Evolutionary conservation across 1,284 basidiomycete species (phyloP), one percentile per base, ranked within the genome.

Genomic region (Schizopora paradoxa): DNA sequence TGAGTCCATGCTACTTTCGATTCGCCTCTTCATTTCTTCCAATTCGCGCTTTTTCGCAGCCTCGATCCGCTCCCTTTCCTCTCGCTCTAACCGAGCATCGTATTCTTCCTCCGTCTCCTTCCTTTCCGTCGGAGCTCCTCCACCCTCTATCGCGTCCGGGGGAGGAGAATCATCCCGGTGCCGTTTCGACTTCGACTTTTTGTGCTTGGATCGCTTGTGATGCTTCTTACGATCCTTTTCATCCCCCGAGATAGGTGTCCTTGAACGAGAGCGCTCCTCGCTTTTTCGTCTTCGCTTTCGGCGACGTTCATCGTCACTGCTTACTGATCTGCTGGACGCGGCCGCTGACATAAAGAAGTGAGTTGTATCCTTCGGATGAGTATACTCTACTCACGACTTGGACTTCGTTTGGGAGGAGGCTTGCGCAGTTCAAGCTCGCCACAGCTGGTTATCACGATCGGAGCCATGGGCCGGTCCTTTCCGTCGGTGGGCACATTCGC

Each of bases 381-480:
- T n/a, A n/a, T n/a, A n/a, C n/a, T n/a, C n/a, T 11, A 23, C 37
- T 4, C 26, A 40, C 37, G 21, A 13, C 5, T 22, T 3, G 37
- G 18, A 23, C 16, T 23, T 6, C 37, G 21, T 40, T 41, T 44
- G 27, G 40, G 34, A 22, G 49, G 49, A 16, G 58, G 55, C 54
- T 69, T 69, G 33, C 76, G 74, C 6, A 90, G 72, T 61, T 91
- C 83, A 16, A 96, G 77, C 63, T 96, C 88, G 18, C 92, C 92
- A 47, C 86, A 91, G 58, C 82, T 87, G 2, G 72, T 66, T 48
- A 97, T 82, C n/a, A 76, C 68, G 6, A 95, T 78, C 1, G 85
- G 79, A 1, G 74, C 67, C 2, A 74, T 62, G 0, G 93, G 93
- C 3, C 83, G 72, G 63, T 82, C 73, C 68, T 82, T 80, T 56